Percentiles rank a stretch among this genome's conserved stretches.
Evolutionary conservation across 1,284 basidiomycete species (phyloP).

Genomic region (Cryptococcus hybrid): DNA sequence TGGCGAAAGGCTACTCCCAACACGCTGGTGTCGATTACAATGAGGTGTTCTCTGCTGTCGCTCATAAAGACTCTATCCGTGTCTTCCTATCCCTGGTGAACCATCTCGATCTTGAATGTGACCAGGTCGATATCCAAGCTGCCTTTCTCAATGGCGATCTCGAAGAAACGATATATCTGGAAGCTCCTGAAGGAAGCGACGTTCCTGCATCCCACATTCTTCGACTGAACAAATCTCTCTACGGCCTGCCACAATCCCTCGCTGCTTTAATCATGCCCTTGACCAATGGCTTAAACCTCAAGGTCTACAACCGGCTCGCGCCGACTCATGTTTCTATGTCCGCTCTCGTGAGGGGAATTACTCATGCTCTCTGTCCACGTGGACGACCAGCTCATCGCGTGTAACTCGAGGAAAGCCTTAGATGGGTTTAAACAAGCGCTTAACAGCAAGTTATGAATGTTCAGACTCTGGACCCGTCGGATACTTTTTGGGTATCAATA

Average conservation of each 20-base stretch:
- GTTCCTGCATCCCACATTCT: conserved; percentile 11
- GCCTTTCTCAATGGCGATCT: conserved; percentile 17
- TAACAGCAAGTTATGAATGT: no score
- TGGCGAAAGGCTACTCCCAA: conserved; percentile 14
- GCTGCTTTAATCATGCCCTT: conserved; percentile 20
- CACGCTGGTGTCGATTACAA: conserved; percentile 20
- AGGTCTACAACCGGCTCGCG: conserved; percentile 11
- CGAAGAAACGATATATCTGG: conserved; percentile 8
- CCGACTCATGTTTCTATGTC: conserved; percentile 13
- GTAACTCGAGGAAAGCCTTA: background rate
- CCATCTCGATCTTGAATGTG: conserved; percentile 22
- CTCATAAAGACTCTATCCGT: conserved; percentile 23
- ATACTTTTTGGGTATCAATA: no score
- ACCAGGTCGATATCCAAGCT: conserved; percentile 29
- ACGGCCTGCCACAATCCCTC: conserved; percentile 30
- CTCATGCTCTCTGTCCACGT: conserved; percentile 20
- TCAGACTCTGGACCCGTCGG: no score
- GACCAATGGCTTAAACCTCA: conserved; percentile 17
- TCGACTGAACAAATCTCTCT: conserved; percentile 22
- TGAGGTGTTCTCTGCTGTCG: conserved; percentile 20
- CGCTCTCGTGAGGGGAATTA: conserved; percentile 25
- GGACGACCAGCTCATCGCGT: no score
- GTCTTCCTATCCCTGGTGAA: conserved; percentile 23
- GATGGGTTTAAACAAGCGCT: no score
- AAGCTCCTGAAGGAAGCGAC: conserved; percentile 20